Evolutionary conservation across 2,329 filamentous ascomycete species (phyloP), one percentile per base, ranked within the genome.

Genomic region (Fusarium xyrophilum): DNA sequence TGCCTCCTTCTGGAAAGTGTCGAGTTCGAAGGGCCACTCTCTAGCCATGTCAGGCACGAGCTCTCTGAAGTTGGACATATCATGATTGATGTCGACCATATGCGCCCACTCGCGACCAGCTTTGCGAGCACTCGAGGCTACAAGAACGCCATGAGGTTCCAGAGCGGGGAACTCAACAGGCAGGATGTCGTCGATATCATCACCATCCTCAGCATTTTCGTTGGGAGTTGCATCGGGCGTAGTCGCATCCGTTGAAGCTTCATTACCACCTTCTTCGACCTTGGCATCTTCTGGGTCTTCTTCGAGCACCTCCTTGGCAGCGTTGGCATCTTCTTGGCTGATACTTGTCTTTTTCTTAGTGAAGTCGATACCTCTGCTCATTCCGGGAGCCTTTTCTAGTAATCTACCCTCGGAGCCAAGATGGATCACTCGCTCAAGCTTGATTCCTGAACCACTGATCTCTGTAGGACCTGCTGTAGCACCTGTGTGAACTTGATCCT

Each of bases 1-100:
- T 9, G 96, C 96, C 81, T 99, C 96, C 76, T 99, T 99, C 76
- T 99, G 96, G 81, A 99, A 99, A 0, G 92, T 97, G 74, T 99
- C 96, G 36, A 98, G 88, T 78, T 99, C 96, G 71, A 99, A 99
- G 0, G 95, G 94, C 92, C 94, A 99, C 68, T 96, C 91, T 68
- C 91, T 88, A 3, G 96, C 96, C 93, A 98, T 97, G 64, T 98
- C 92, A 0, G 96, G 96, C 11, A 99, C 94, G 38, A 99, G 83
- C 65, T 97, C 95, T 61, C 86, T 85, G 79, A 99, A 98, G 76
- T 98, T 98, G n/a, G 92, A 85, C 74, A 98, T 96, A 54, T 95
- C 92, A 63, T 93, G 88, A 74, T 95, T 94, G 72, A 98, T 91
- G 77, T 99, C 95, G 4, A 99, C 95, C 89, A 99, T 97, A 80